Percentiles rank a stretch among this genome's conserved stretches.
Evolutionary conservation across 2,329 filamentous ascomycete genomes (phyloP).

Genomic region (Aureobasidium sp.): DNA sequence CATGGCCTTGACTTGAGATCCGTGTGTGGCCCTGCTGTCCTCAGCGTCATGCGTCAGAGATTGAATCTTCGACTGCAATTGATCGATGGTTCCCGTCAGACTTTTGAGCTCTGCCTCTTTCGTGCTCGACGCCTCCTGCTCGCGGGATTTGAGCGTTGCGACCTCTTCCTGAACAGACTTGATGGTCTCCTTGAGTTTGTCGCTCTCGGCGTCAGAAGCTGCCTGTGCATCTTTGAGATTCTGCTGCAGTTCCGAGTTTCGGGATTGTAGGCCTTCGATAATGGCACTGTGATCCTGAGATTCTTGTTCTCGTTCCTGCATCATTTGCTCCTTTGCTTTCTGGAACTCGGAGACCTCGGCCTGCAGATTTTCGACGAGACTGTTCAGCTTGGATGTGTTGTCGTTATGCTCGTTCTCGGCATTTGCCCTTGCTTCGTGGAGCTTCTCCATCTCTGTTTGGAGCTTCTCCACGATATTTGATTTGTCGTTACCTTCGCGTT

Average conservation of each 20-base stretch:
- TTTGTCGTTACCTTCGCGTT: conserved; percentile 21
- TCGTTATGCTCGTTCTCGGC: conserved; percentile 6
- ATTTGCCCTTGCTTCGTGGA: conserved; percentile 8
- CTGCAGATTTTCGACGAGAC: conserved; percentile 10
- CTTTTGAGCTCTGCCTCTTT: conserved; percentile 4
- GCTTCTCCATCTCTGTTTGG: conserved; percentile 18
- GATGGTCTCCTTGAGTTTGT: neutral
- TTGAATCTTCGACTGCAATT: neutral
- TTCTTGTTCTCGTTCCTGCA: conserved; percentile 12
- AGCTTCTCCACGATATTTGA: conserved; percentile 18
- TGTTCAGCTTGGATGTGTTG: conserved; percentile 9
- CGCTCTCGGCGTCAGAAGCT: neutral
- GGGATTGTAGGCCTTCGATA: neutral
- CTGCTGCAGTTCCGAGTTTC: conserved; percentile 6
- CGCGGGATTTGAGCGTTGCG: neutral
- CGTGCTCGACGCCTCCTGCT: neutral
- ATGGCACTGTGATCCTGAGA: conserved; percentile 7
- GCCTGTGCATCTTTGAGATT: neutral
- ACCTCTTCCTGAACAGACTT: neutral
- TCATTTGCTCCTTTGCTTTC: conserved; percentile 1
- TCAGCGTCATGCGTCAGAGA: neutral
- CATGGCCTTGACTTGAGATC: neutral
- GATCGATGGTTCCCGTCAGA: neutral
- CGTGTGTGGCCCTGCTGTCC: neutral
- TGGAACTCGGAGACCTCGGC: conserved; percentile 12